Evolutionary conservation across 495 filamentous ascomycete species (phyloP), one percentile per base, ranked within the genome.

Genomic region (Aspergillus diversus): DNA sequence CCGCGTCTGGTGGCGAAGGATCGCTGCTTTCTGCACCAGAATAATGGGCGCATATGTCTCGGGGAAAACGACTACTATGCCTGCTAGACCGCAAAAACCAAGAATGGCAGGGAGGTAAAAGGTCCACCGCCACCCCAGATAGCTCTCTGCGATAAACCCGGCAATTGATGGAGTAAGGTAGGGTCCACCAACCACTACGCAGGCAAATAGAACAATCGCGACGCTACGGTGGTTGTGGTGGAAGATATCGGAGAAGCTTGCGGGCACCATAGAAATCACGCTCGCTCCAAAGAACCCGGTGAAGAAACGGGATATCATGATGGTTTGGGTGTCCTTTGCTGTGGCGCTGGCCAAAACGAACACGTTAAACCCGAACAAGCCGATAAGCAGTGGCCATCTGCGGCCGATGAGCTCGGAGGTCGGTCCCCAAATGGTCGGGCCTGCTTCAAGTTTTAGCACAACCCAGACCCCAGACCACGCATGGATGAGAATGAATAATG

Each of bases 401-500:
- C 81, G 68, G 5, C 92, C 92, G 63, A 85, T 85, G 49, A 96
- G 76, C 71, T 97, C 93, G 11, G 88, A 91, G 5, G 90, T 72
- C 0, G 93, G 93, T 0, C 80, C 84, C 77, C 80, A 89, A 8
- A 87, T 58, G 0, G 81, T 70, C 12, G 86, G 83, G 16, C 85
- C 39, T 43, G n/a, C 3, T 11, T 15, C 11, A 15, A 43, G 7
- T 39, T 39, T 43, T 43, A 43, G 39, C 39, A 43, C 39, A 27
- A 2, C 21, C 21, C 21, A 27, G 21, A 27, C 21, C 21, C 21
- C 2, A 27, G 21, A 27, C 21, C 21, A 27, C 21, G 21, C 21
- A 2, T 27, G 2, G 21, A 27, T 27, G 21, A 27, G 21, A n/a
- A n/a, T n/a, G 21, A 2, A 1, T 2, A 27, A 27, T 27, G 21